Percentiles rank a stretch among this genome's conserved stretches.
Conservation (phyloP, 2,329 filamentous ascomycete species). For the Pestalotiopsis sp. region DNA sequence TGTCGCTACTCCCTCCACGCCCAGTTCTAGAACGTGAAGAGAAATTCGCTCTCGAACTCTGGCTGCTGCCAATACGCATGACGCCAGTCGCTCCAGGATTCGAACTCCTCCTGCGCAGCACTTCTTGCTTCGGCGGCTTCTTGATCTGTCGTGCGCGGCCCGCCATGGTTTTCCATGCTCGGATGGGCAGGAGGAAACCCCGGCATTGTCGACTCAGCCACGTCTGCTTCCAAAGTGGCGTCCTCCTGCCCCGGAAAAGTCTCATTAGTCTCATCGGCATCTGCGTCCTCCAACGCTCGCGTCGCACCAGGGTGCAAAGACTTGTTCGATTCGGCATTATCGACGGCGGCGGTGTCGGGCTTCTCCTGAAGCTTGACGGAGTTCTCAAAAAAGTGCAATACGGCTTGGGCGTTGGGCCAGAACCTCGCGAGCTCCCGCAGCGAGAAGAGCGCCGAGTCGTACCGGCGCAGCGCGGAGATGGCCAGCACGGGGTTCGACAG, state of each 20-base stretch:
- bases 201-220: neutral
- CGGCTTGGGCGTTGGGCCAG: slow-evolving; percentile 23
- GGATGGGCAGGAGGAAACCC: neutral
- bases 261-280: neutral
- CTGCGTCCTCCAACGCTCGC: neutral
- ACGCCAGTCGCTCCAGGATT: slow-evolving; percentile 16
- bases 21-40: slow-evolving; percentile 15
- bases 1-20: neutral
- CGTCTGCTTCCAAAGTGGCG: neutral
- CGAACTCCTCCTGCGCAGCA: neutral
- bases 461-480: slow-evolving; percentile 20
- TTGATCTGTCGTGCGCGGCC: neutral
- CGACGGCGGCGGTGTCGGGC: neutral
- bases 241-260: neutral
- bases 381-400: slow-evolving; percentile 23
- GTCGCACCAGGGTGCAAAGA: neutral
- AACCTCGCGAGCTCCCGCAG: slow-evolving; percentile 18
- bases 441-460: slow-evolving; percentile 20
- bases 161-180: neutral
- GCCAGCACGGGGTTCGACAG: slow-evolving; percentile 22
- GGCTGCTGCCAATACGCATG: slow-evolving; percentile 16
- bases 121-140: neutral
- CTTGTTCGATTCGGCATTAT: neutral
- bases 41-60: slow-evolving; percentile 16
- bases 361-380: slow-evolving; percentile 11